Percentiles rank a stretch among this genome's conserved stretches.
Evolutionary conservation across 2,329 filamentous ascomycete genomes (phyloP).

Genomic region (Blastomyces silverae): DNA sequence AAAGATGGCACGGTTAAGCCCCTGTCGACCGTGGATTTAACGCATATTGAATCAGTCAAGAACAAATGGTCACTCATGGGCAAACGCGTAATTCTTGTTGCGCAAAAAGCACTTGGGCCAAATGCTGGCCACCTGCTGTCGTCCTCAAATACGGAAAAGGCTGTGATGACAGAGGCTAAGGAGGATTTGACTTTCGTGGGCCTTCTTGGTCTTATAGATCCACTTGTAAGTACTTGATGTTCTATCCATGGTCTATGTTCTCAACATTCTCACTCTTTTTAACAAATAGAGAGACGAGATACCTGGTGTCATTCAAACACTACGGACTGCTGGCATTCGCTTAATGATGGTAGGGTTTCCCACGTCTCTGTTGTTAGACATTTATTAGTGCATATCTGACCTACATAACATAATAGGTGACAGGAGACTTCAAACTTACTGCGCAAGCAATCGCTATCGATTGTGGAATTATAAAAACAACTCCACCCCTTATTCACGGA

Average conservation of each 20-base stretch:
- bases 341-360: constrained; percentile 59
- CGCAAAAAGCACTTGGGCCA: constrained; percentile 53
- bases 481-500: constrained; percentile 46
- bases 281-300: constrained; percentile 47
- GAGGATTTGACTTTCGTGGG: constrained; percentile 49
- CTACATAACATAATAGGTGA: constrained; percentile 45
- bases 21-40: constrained; percentile 44
- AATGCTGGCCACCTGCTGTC: constrained; percentile 43
- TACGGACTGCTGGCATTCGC: constrained; percentile 64
- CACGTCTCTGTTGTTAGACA: not conserved
- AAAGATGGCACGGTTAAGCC: constrained; percentile 49
- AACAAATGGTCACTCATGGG: constrained; percentile 62
- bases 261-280: not conserved
- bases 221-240: constrained; percentile 34
- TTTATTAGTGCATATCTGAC: not conserved
- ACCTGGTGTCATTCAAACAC: constrained; percentile 52
- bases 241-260: not conserved
- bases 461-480: constrained; percentile 61
- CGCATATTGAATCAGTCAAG: constrained; percentile 54
- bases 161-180: constrained; percentile 50
- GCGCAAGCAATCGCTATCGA: constrained; percentile 65
- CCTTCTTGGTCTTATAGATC: constrained; percentile 54
- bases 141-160: constrained; percentile 49
- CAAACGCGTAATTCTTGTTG: constrained; percentile 60
- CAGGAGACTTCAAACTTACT: constrained; percentile 69